Base-by-base conservation (phyloP, 352 stramenopile species). In the Peronospora belbahrii region DNA sequence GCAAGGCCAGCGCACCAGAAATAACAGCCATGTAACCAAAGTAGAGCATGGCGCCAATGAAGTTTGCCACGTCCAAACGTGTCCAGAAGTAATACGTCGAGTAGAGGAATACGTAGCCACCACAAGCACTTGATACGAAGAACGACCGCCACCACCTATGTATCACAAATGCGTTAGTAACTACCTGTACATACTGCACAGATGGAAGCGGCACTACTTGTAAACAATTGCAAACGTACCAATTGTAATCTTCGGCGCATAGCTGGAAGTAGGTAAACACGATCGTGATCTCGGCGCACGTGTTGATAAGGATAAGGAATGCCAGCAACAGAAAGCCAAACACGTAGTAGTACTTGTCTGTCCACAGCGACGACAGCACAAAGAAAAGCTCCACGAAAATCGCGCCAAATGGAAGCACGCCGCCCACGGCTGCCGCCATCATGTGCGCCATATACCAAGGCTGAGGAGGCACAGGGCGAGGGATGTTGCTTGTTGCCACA, bases 301-400 rank as follows among this genome's bases (percentile, higher is more conserved):
- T 99, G 46, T 99, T 85, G 43, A 99, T 68, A 28, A 99, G 76
- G 57, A 99, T 99, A 37, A 98, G 51, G 60, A 99, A 98, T 34
- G 98, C 96, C 25, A 99, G 65, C 49, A 99, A 70, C 15, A 99
- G 78, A 74, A 99, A 99, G 44, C 95, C 95, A 74, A 99, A 99
- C 7, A 99, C 90, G 75, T 99, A 99, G 83, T 99, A 99, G 68
- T 98, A 98, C 66, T 97, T 96, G 81, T 97, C 89, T 58, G 97
- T 97, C 96, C 96, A 99, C 60, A 99, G 71, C 36, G 85, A 96
- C 13, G 91, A 96, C 19, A 99, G 71, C 57, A 99, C 98, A 67
- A 99, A 99, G 78, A 98, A 99, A 18, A 99, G 83, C 75, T 99
- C 97, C 22, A 99, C 95, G 67, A 99, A 99, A 78, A 97, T 97